Conservation (phyloP, 108 stramenopile species). For the Fragilariopsis cylindrus region DNA sequence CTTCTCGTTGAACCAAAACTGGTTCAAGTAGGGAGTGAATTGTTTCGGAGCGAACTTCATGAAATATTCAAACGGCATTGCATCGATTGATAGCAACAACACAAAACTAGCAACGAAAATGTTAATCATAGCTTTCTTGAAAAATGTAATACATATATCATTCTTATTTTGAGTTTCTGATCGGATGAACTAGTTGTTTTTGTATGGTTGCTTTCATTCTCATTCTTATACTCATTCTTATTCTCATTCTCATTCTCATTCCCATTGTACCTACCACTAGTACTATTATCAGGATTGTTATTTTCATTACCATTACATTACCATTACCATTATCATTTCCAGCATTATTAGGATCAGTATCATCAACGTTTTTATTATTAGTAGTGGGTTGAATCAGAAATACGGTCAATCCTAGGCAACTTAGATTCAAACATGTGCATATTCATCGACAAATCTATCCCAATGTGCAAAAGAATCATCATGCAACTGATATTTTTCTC, state of each 20-base stretch:
- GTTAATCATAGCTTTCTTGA: neutral
- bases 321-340: neutral
- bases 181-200: neutral
- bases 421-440: conserved; percentile 15
- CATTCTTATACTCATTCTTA: neutral
- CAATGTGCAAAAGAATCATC: conserved; percentile 8
- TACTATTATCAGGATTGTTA: neutral
- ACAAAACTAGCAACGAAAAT: neutral
- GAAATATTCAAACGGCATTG: neutral
- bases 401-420: neutral
- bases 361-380: neutral
- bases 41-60: neutral
- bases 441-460: conserved; percentile 11
- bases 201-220: neutral
- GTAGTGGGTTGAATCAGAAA: conserved; percentile 6
- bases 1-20: neutral
- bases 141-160: neutral
- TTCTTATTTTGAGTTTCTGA: neutral
- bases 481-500: neutral
- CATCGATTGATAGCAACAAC: neutral
- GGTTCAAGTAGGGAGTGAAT: neutral
- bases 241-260: neutral
- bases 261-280: neutral
- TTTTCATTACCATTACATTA: neutral
- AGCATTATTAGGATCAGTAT: neutral